Evolutionary conservation across 2,329 filamentous ascomycete genomes (phyloP).

Genomic region (Fusarium praegraminearum): DNA sequence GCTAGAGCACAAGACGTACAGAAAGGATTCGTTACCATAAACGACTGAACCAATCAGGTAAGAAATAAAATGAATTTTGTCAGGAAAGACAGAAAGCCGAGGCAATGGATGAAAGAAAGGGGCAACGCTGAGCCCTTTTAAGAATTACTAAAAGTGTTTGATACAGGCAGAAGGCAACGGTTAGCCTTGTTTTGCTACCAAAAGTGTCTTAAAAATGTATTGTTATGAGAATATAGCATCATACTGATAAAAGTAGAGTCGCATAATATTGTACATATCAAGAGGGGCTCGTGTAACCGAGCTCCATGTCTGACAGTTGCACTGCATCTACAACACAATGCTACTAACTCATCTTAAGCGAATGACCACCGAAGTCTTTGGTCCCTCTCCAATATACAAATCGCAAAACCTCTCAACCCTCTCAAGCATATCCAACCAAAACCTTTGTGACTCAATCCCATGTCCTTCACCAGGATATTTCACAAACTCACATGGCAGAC

Average conservation of each 20-base stretch:
- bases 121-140: not conserved
- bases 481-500: slow-evolving; percentile 28
- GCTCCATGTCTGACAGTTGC: not conserved
- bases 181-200: not conserved
- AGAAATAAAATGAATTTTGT: not conserved
- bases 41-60: not conserved
- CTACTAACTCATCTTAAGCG: not conserved
- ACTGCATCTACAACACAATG: not conserved
- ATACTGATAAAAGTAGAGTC: too few relatives aligned
- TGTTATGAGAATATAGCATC: too few relatives aligned
- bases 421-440: slow-evolving; percentile 39
- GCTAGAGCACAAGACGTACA: not conserved
- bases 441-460: slow-evolving; percentile 12
- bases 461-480: slow-evolving; percentile 22
- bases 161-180: not conserved
- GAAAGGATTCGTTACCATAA: not conserved
- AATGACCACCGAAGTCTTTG: not conserved
- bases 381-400: slow-evolving; percentile 12
- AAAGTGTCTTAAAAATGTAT: not conserved
- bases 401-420: slow-evolving; percentile 29
- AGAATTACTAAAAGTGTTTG: not conserved
- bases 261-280: not conserved
- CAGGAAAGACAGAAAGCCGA: not conserved
- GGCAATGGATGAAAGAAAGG: not conserved
- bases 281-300: not conserved